Conservation (phyloP, 176 grass and related monocot genomes). For the Typha latifolia region DNA sequence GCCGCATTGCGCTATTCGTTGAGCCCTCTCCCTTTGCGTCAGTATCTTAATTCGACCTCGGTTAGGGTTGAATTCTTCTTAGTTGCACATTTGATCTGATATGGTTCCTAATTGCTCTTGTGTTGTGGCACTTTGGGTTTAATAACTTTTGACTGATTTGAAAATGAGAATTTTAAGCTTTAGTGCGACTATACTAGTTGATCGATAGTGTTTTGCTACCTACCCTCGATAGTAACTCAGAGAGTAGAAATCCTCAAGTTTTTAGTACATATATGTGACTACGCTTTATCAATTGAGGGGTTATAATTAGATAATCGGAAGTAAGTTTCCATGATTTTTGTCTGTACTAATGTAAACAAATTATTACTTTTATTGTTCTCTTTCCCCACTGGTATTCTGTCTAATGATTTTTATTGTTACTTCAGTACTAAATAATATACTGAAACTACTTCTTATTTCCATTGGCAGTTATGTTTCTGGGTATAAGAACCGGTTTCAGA, state of each 20-base stretch:
- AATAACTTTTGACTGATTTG: neutral
- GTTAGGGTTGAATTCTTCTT: no score
- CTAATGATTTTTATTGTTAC: no score
- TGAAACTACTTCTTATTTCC: neutral
- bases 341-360: no score
- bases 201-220: neutral
- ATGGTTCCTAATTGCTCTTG: neutral
- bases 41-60: neutral
- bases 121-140: neutral
- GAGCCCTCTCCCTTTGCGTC: slow-evolving; percentile 84
- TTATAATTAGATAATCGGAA: no score
- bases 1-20: slow-evolving; percentile 82
- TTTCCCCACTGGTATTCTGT: no score
- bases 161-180: neutral
- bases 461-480: slow-evolving; percentile 62
- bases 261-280: no score
- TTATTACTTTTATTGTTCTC: no score
- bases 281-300: no score
- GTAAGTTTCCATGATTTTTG: no score
- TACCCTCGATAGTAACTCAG: neutral
- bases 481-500: slow-evolving; percentile 98
- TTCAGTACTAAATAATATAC: no score
- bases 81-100: no score
- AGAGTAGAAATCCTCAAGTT: no score
- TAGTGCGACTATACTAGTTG: neutral